phyloP scores from a whole-genome alignment of 208 protist species.

The Wallacemonas sp. region DNA sequence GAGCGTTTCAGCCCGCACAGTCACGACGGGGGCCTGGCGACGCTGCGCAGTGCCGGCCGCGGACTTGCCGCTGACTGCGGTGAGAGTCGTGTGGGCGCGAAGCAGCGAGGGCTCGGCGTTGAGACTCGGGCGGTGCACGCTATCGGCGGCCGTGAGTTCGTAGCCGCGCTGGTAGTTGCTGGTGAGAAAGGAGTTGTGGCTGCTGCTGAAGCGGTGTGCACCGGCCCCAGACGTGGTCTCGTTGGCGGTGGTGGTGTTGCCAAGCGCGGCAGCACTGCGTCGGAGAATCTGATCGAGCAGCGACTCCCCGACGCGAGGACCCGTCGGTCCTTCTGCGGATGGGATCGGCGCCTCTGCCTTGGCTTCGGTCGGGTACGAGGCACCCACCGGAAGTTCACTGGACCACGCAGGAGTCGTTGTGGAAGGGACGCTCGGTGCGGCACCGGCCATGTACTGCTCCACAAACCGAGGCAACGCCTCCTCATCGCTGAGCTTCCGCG shows the following conservation, averaged over 20 bases:
- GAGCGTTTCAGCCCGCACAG: not conserved
- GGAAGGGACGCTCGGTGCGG: too few species aligned
- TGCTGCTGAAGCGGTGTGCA: not conserved
- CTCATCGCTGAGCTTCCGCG: too few species aligned
- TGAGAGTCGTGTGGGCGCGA: not conserved
- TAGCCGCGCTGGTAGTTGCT: constrained; percentile 3
- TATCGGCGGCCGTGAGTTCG: not conserved
- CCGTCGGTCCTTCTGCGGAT: not conserved
- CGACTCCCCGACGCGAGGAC: not conserved
- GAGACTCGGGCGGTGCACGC: not conserved
- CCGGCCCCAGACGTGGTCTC: not conserved
- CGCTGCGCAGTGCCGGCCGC: too few species aligned
- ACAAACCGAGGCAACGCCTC: too few species aligned
- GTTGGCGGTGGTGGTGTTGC: not conserved
- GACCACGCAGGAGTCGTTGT: too few species aligned
- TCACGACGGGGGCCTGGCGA: too few species aligned
- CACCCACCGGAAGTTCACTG: too few species aligned
- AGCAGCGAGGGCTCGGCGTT: not conserved
- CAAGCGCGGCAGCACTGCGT: not conserved
- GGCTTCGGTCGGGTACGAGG: too few species aligned
- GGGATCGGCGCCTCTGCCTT: too few species aligned
- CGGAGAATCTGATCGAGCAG: constrained; percentile 10
- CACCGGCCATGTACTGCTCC: too few species aligned
- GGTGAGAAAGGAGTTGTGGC: not conserved
- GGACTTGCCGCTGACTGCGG: not conserved